Evolutionary conservation across 164 flowering plant species (phyloP), one percentile per base, ranked within the genome.

Genomic region (Malania oleifera): DNA sequence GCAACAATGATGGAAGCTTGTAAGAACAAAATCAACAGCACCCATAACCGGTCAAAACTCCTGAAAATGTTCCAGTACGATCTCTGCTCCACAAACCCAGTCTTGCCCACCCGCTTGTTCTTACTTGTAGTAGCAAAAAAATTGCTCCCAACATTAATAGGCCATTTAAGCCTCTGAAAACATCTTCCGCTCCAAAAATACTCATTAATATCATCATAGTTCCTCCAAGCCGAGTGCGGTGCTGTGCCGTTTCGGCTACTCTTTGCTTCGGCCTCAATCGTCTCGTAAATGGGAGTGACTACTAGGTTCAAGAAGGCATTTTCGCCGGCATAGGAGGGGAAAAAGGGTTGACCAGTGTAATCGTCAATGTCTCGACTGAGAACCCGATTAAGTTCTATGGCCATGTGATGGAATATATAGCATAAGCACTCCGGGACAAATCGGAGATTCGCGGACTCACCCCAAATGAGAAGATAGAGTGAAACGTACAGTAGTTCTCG

Each of bases 151-250:
- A 49, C 37, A 58, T 81, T 60, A 57, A 95, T 40, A 4, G 99
- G 99, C 99, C 99, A 95, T n/a, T 68, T 71, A 26, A 91, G 70
- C 27, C 62, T 71, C 57, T 61, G 57, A 65, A 95, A 82, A 59
- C 93, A 88, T 51, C 82, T 70, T 45, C 76, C 70, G 61, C 84
- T 81, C 99, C 99, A 91, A 46, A 95, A 95, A 43, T 75, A 95
- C 78, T 95, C 99, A 50, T 95, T 95, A 1, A 95, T 61, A 59
- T 95, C 99, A 64, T 95, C 99, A 54, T 95, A 95, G 59, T 95
- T 95, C 57, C 99, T 66, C 99, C 99, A 95, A 14, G 91, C 91
- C 1, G 90, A 76, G 51, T 91, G 99, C 0, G 96, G 97, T 18
- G 84, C 82, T 1, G 74, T 84, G 31, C 99, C 99, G 35, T 82